phyloP scores from a whole-genome alignment of 495 filamentous ascomycete genomes.

The Penicillium mononematosum region DNA sequence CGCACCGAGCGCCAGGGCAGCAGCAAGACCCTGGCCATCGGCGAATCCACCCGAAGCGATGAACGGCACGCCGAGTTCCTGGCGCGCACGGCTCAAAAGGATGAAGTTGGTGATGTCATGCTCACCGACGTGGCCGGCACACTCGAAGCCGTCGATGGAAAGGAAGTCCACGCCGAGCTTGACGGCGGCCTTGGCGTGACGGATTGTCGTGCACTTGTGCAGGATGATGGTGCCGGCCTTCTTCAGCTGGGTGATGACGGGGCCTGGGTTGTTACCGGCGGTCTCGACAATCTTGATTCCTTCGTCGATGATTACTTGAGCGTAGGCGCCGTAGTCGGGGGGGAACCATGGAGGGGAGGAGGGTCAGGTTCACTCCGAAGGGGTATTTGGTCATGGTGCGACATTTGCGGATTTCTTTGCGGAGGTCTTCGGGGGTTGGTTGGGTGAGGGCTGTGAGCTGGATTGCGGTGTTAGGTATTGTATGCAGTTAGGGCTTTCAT shows the following conservation, averaged over 20 bases:
- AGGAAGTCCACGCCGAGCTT: constrained; percentile 97
- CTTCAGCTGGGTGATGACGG: constrained; percentile 88
- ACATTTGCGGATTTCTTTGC: constrained; percentile 88
- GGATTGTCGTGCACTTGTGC: constrained; percentile 97
- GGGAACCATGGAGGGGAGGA: constrained; percentile 84
- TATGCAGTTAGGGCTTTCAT: neutral
- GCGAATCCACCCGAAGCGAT: constrained; percentile 96
- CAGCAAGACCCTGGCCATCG: constrained; percentile 90
- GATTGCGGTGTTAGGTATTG: constrained; percentile 12
- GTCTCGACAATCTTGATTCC: constrained; percentile 95
- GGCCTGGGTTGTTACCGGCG: constrained; percentile 89
- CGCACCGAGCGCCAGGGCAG: constrained; percentile 85
- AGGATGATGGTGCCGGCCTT: constrained; percentile 72
- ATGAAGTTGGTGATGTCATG: constrained; percentile 98
- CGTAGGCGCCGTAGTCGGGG: constrained; percentile 93
- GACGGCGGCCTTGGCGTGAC: constrained; percentile 86
- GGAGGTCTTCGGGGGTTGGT: constrained; percentile 87
- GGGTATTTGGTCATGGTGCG: constrained; percentile 80
- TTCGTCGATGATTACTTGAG: constrained; percentile 88
- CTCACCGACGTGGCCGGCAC: constrained; percentile 94
- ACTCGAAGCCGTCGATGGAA: constrained; percentile 96
- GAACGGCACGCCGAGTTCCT: constrained; percentile 83
- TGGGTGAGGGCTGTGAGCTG: constrained; percentile 88
- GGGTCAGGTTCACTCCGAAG: constrained; percentile 95
- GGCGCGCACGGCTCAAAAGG: constrained; percentile 78